Evolutionary conservation across 179 eudicot species (phyloP).

Genomic region (Amaranthus tricolor): DNA sequence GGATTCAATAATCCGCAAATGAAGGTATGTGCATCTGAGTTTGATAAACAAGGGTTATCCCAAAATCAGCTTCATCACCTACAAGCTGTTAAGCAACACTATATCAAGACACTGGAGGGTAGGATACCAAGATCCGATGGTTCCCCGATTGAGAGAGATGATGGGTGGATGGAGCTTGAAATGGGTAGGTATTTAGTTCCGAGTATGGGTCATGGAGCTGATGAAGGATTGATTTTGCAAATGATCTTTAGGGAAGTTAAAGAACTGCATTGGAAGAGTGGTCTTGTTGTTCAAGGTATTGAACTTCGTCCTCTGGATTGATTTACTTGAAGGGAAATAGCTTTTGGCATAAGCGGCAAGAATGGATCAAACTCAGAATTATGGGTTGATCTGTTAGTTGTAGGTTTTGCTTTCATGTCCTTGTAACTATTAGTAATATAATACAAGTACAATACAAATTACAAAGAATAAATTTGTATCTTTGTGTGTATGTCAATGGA

Average conservation of each 20-base stretch:
- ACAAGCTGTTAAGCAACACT: background rate
- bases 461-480: too few relatives aligned
- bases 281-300: slow-evolving; percentile 42
- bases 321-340: background rate
- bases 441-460: too few relatives aligned
- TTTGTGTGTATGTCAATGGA: too few relatives aligned
- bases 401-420: too few relatives aligned
- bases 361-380: too few relatives aligned
- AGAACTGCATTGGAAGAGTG: background rate
- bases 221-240: slow-evolving; percentile 9
- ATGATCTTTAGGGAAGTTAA: slow-evolving; percentile 25
- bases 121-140: background rate
- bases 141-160: slow-evolving; percentile 23
- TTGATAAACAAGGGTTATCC: slow-evolving; percentile 4
- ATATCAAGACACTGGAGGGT: background rate
- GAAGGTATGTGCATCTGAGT: slow-evolving; percentile 7
- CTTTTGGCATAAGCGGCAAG: too few relatives aligned
- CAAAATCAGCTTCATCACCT: background rate
- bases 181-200: slow-evolving; percentile 28
- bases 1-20: slow-evolving; percentile 7
- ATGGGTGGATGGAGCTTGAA: slow-evolving; percentile 39
- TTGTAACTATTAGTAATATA: too few relatives aligned
- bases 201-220: background rate
- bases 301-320: slow-evolving; percentile 27
- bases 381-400: too few relatives aligned